Evolutionary conservation across 441 rosid genomes (phyloP), one percentile per base, ranked within the genome.

Genomic region (Hura crepitans): DNA sequence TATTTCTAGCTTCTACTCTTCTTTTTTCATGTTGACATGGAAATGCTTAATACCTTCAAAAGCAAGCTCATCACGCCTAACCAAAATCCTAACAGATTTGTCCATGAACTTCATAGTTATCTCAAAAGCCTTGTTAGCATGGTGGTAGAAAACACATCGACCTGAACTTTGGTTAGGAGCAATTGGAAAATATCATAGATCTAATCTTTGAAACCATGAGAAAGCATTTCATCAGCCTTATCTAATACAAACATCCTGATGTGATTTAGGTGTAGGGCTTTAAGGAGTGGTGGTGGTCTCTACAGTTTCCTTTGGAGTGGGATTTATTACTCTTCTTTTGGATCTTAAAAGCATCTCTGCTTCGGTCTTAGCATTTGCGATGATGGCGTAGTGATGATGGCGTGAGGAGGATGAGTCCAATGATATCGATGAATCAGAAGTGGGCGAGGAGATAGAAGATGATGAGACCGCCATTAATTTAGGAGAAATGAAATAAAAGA

Each of bases 1-100:
- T 7, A 90, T 87, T 80, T 90, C 96, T 1, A 90, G 89, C 81
- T 90, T 88, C 94, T 90, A 90, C n/a, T 88, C 94, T 72, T 90
- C 96, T 79, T 88, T 83, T 22, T 90, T 94, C 0, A 87, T 87
- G 33, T 88, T 87, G 28, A 90, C 96, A 61, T 88, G 72, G 68
- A 88, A 90, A 78, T 90, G 94, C 83, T 90, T 88, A 63, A 89
- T 86, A 78, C 91, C 90, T 74, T 89, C 92, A 55, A 87, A 85
- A 13, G 92, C 87, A 53, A 89, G 95, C 80, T 89, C 95, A 59
- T 89, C 95, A 45, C 90, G 90, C 69, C 87, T 89, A 66, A 89
- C 96, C 74, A 87, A 81, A 75, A 87, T 87, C 77, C 88, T 82
- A 42, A 86, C 93, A 10, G 92, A 92, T 66, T 86, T 87, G 84